A percentile compares a stretch with the other conserved stretches of the same genome.
These are phyloP conservation scores for Metrosideros polymorpha DNA, from an alignment of 441 rosid species.

Conservation along the genomic window DNA sequence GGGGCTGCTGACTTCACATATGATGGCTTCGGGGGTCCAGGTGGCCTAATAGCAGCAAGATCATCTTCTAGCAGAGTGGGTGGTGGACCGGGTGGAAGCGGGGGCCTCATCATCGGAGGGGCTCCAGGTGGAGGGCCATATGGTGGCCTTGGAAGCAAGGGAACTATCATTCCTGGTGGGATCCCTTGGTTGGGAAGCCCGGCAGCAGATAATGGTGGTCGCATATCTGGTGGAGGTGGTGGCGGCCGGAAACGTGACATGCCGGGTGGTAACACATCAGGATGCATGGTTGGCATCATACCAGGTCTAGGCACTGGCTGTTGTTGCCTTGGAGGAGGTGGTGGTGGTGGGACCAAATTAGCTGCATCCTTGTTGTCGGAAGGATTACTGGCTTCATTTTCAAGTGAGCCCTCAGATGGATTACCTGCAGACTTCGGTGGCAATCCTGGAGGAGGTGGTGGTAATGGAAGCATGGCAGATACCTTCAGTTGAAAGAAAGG, in stretches of 20 bases:
- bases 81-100: conserved; percentile 95
- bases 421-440: conserved; percentile 29
- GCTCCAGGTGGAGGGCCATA: conserved; percentile 83
- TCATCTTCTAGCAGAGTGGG: conserved; percentile 44
- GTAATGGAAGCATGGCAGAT: conserved; percentile 31
- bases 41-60: conserved; percentile 33
- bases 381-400: conserved; percentile 31
- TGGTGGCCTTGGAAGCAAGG: conserved; percentile 70
- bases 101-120: conserved; percentile 89
- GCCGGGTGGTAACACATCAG: conserved; percentile 64
- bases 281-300: conserved; percentile 31
- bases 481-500: conserved; percentile 24
- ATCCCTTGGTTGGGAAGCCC: conserved; percentile 46
- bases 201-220: conserved; percentile 31
- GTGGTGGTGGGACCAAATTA: conserved; percentile 68
- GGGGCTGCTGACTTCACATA: conserved; percentile 94
- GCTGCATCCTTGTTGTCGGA: conserved; percentile 27
- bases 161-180: conserved; percentile 58
- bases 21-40: conserved; percentile 74
- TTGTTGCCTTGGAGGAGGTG: conserved; percentile 65
- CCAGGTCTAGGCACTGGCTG: conserved; percentile 41
- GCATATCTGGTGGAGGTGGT: conserved; percentile 53
- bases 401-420: conserved; percentile 38
- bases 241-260: conserved; percentile 60
- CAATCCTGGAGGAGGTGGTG: conserved; percentile 64